These are phyloP conservation scores for Iberis pinnata DNA, from an alignment of 345 rosid genomes.

Conservation along the genomic window DNA sequence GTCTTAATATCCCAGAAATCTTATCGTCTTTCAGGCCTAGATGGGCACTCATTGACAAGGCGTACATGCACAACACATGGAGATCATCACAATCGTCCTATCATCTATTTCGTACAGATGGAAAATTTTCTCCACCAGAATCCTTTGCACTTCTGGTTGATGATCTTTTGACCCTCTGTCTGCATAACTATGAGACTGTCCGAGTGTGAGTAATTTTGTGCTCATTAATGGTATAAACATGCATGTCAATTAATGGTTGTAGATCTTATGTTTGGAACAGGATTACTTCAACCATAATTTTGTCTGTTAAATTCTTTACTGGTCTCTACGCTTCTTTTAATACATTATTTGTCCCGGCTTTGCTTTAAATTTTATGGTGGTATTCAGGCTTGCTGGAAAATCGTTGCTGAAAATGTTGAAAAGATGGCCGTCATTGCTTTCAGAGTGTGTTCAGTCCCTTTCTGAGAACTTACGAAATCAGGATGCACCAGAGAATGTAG, in stretches of 20 bases:
- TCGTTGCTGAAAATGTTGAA: conserved; percentile 80
- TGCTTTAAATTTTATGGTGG: conserved; percentile 22
- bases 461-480: conserved; percentile 58
- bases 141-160: conserved; percentile 60
- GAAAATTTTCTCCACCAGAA: conserved; percentile 70
- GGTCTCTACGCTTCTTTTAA: conserved; percentile 15
- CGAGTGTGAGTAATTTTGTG: conserved; percentile 60
- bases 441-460: conserved; percentile 75
- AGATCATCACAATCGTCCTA: conserved; percentile 91
- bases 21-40: conserved; percentile 62
- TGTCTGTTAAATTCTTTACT: conserved; percentile 5
- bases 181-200: conserved; percentile 95
- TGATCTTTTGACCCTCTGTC: conserved; percentile 74
- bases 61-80: conserved; percentile 95
- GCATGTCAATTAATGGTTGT: conserved; percentile 12
- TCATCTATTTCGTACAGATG: conserved; percentile 73
- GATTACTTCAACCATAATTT: conserved; percentile 6
- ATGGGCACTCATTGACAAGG: conserved; percentile 95
- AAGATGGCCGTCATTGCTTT: conserved; percentile 89
- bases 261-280: conserved; percentile 7
- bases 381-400: conserved; percentile 85
- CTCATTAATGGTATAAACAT: conserved; percentile 4
- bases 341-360: conserved; percentile 6
- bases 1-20: conserved; percentile 5
- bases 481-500: conserved; percentile 59